Conservation (phyloP, 2,329 filamentous ascomycete species). For the Herpotrichia juniperi region DNA sequence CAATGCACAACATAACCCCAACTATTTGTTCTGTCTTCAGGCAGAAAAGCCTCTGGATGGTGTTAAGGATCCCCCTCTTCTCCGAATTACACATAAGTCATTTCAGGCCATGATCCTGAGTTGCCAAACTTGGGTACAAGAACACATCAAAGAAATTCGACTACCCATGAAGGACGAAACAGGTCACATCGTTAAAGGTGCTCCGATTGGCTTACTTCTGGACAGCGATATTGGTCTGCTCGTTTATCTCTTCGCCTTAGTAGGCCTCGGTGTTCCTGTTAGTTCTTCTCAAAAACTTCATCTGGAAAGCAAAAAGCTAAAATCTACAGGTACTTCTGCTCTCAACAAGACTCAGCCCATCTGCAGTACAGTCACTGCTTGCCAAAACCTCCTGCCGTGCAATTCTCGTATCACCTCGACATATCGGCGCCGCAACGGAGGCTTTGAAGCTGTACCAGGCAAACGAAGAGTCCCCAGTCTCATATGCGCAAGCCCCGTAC, state of each 20-base stretch:
- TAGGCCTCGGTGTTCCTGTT: not conserved
- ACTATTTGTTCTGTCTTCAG: constrained; percentile 32
- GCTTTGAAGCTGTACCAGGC: not conserved
- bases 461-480: not conserved
- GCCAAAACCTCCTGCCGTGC: not conserved
- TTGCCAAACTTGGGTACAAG: not conserved
- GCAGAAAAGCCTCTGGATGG: constrained; percentile 12
- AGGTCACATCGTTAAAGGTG: not conserved
- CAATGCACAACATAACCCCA: constrained; percentile 31
- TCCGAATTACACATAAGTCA: not conserved
- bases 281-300: not conserved
- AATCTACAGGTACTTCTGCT: not conserved
- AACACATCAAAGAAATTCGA: not conserved
- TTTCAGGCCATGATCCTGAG: constrained; percentile 1
- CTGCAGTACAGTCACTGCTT: not conserved
- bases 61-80: not conserved
- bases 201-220: not conserved
- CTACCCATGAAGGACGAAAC: not conserved
- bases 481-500: not conserved
- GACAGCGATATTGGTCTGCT: constrained; percentile 2
- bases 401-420: not conserved
- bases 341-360: not conserved
- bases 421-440: not conserved
- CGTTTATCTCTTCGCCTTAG: not conserved
- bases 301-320: not conserved